phyloP scores from a whole-genome alignment of 495 filamentous ascomycete species.

The Xylaria bambusicola region DNA sequence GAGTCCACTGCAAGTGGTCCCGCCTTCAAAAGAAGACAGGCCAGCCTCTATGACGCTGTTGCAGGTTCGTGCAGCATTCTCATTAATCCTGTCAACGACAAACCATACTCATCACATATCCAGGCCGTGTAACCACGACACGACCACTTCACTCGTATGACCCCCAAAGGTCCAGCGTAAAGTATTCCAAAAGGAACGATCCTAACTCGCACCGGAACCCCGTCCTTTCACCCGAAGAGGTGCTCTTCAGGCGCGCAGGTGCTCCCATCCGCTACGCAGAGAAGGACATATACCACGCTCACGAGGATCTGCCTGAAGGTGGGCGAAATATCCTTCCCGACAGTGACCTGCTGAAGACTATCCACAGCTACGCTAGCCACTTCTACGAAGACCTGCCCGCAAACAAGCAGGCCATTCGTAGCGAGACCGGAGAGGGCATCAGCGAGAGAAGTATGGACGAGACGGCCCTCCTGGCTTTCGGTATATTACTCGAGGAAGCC shows the following conservation, averaged over 20 bases:
- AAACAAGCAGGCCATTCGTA: slow-evolving; percentile 29
- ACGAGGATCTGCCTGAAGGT: slow-evolving; percentile 46
- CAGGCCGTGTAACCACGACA: slow-evolving; percentile 50
- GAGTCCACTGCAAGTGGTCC: neutral
- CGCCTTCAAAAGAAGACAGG: slow-evolving; percentile 27
- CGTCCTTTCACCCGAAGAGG: slow-evolving; percentile 69
- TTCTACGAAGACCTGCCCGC: slow-evolving; percentile 59
- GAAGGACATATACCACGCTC: slow-evolving; percentile 68
- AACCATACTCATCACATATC: slow-evolving; percentile 3
- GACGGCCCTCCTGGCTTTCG: slow-evolving; percentile 78
- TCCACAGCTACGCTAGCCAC: slow-evolving; percentile 73
- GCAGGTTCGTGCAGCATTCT: slow-evolving; percentile 55
- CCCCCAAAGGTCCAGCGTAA: neutral
- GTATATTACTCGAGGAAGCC: slow-evolving; percentile 80
- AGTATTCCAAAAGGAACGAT: slow-evolving; percentile 48
- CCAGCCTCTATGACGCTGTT: slow-evolving; percentile 77
- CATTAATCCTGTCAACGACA: neutral
- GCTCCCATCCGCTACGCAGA: slow-evolving; percentile 68
- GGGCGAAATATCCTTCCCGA: slow-evolving; percentile 58
- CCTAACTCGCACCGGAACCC: slow-evolving; percentile 50
- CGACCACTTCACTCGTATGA: slow-evolving; percentile 18
- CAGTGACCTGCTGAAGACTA: slow-evolving; percentile 70
- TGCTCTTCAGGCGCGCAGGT: slow-evolving; percentile 64
- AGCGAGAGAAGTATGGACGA: slow-evolving; percentile 74
- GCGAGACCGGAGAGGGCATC: slow-evolving; percentile 27